A percentile compares a stretch with the other conserved stretches of the same genome.
Evolutionary conservation across 2,329 filamentous ascomycete genomes (phyloP).

Genomic region (Cercospora sesami): DNA sequence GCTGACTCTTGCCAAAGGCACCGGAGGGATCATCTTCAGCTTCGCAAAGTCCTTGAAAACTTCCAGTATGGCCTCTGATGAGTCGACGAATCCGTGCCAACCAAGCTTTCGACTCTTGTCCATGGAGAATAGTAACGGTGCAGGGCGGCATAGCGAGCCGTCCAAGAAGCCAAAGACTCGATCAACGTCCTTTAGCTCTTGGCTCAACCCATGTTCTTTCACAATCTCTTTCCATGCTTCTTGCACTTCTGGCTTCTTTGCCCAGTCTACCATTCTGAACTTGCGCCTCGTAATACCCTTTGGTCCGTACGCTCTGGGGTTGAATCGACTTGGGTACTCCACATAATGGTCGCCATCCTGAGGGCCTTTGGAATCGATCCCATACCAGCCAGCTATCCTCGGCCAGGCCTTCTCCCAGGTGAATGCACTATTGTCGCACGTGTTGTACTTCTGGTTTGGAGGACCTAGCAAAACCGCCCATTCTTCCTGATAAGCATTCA

Average conservation of each 20-base stretch:
- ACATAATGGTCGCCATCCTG: slow-evolving; percentile 32
- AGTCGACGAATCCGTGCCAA: slow-evolving; percentile 51
- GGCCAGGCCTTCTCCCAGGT: slow-evolving; percentile 55
- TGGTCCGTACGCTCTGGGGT: slow-evolving; percentile 33
- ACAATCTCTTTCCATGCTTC: slow-evolving; percentile 51
- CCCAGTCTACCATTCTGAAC: slow-evolving; percentile 45
- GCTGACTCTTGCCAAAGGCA: slow-evolving; percentile 29
- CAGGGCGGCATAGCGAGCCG: slow-evolving; percentile 41
- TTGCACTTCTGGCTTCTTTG: slow-evolving; percentile 47
- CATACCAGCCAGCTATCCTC: slow-evolving; percentile 49
- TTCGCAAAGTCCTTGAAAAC: slow-evolving; percentile 47
- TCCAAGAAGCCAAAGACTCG: slow-evolving; percentile 53
- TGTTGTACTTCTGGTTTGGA: slow-evolving; percentile 53
- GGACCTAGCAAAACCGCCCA: slow-evolving; percentile 50
- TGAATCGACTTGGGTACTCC: slow-evolving; percentile 30
- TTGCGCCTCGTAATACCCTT: slow-evolving; percentile 33
- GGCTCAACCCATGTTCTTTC: slow-evolving; percentile 42
- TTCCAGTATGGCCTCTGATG: slow-evolving; percentile 45
- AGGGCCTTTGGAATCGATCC: slow-evolving; percentile 37
- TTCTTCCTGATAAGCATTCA: slow-evolving; percentile 54
- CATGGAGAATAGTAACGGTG: slow-evolving; percentile 38
- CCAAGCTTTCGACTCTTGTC: slow-evolving; percentile 50
- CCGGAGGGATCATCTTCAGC: slow-evolving; percentile 48
- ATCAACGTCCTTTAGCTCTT: slow-evolving; percentile 44
- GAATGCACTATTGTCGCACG: slow-evolving; percentile 49